Percentiles rank a stretch among this genome's conserved stretches.
phyloP scores from a whole-genome alignment of 768 basidiomycete species.

The Tremella fuciformis region DNA sequence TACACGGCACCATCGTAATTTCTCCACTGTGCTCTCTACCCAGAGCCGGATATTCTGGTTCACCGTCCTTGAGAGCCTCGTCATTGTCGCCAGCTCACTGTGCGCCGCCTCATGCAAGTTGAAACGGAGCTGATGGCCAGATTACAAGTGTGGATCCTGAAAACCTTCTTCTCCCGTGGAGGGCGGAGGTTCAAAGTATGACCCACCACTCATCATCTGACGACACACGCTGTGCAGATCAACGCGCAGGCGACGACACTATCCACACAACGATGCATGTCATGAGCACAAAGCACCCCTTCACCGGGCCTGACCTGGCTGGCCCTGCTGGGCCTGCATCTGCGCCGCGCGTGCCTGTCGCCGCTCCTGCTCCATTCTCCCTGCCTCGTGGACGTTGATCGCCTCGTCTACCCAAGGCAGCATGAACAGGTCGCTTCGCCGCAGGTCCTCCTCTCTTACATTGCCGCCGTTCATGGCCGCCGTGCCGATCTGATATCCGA shows the following conservation, averaged over 20 bases:
- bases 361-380: conserved; percentile 58
- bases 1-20: conserved; percentile 89
- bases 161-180: conserved; percentile 95
- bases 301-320: too few relatives aligned
- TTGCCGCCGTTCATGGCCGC: conserved; percentile 52
- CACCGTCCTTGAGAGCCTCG: conserved; percentile 67
- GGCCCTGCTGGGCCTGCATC: neutral
- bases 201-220: neutral
- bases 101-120: conserved; percentile 54
- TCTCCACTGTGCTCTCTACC: conserved; percentile 84
- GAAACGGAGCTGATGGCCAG: conserved; percentile 54
- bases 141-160: conserved; percentile 83
- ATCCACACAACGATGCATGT: too few relatives aligned
- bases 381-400: conserved; percentile 77
- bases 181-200: conserved; percentile 55
- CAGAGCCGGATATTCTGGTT: conserved; percentile 95
- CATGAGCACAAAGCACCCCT: too few relatives aligned
- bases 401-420: conserved; percentile 86
- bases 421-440: conserved; percentile 83
- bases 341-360: neutral
- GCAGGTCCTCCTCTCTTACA: conserved; percentile 81
- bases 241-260: too few relatives aligned
- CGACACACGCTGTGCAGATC: neutral
- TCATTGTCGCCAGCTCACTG: conserved; percentile 83
- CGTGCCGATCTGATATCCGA: conserved; percentile 72